Evolutionary conservation across 805 yeast species (phyloP).

Genomic region (Barnettozyma vustinii): DNA sequence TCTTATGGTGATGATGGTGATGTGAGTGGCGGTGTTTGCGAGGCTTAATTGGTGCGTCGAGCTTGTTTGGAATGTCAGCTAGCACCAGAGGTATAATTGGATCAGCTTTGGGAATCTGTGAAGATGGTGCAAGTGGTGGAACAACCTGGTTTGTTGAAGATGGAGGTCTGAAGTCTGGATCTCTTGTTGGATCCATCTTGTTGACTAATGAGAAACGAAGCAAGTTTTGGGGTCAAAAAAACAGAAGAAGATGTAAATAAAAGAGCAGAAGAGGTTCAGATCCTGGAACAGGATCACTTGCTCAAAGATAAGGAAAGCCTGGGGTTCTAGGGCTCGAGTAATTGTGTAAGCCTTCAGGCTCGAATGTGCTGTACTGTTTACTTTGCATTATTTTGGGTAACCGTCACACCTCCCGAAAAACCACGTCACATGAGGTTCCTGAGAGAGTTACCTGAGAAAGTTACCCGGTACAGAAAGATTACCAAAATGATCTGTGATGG

Average conservation of each 20-base stretch:
- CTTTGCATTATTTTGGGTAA: not conserved
- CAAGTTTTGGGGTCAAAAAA: not conserved
- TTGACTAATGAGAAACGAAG: not conserved
- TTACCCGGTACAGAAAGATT: not conserved
- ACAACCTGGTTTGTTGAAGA: constrained; percentile 54
- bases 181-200: constrained; percentile 87
- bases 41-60: constrained; percentile 69
- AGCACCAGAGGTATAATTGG: constrained; percentile 77
- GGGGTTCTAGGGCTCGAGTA: not conserved
- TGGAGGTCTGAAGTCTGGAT: constrained; percentile 87
- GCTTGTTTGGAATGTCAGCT: constrained; percentile 64
- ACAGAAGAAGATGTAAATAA: not conserved
- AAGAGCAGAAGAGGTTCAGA: not conserved
- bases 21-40: constrained; percentile 25
- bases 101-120: constrained; percentile 62
- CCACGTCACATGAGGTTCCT: not conserved
- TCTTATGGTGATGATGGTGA: constrained; percentile 6
- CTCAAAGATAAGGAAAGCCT: not conserved
- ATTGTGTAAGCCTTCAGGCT: too few relatives aligned
- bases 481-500: too few relatives aligned
- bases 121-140: constrained; percentile 62
- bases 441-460: not conserved
- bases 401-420: not conserved
- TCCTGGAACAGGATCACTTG: not conserved
- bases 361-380: not conserved